Base-by-base conservation (phyloP, 2,329 filamentous ascomycete species). In the Gliomastix tumulicola region DNA sequence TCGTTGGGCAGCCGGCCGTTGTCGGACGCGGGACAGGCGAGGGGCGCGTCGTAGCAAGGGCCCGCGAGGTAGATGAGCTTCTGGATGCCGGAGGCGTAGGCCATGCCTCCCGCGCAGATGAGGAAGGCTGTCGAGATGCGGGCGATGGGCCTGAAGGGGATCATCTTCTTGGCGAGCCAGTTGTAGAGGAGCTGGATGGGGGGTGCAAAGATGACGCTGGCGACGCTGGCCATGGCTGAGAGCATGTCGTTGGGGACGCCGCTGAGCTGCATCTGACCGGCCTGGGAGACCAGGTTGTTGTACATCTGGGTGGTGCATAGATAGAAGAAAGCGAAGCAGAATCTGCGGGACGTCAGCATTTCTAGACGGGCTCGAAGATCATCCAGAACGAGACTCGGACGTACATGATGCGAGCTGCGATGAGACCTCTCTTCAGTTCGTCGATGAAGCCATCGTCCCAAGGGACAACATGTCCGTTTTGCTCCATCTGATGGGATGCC, bases 211-310 rank as follows among this genome's bases (percentile, higher is more conserved):
- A 84, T 66, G 42, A 84, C 68, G 43, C 83, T 72, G 7, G 77
- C 69, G 38, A 85, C 71, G 3, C 80, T 76, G 39, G 84, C 74
- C 21, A 84, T 69, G 55, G 82, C 83, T 44, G 78, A 69, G 60
- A 85, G 71, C 44, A 84, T 62, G 48, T 85, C 80, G 58, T 84
- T 85, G 41, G 81, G 81, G 34, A 84, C 71, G 18, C 80, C 79
- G 43, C 81, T 70, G 5, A 77, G 68, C 18, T 72, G 47, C 81
- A 73, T 69, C 43, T 65, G 59, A 1, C 58, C 62, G 20, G 69
- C 68, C 56, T 84, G 79, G 2, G 78, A 77, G 45, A 79, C 74
- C 45, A 82, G 70, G 61, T 81, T 84, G 55, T 67, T 73, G 37
- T 73, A 74, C 59, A 84, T 77, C 50, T 85, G 82, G 35, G 70